Percentiles rank a stretch among this genome's conserved stretches.
These are phyloP conservation scores for Diaporthe helianthi DNA, from an alignment of 2,329 filamentous ascomycete species.

Conservation along the genomic window DNA sequence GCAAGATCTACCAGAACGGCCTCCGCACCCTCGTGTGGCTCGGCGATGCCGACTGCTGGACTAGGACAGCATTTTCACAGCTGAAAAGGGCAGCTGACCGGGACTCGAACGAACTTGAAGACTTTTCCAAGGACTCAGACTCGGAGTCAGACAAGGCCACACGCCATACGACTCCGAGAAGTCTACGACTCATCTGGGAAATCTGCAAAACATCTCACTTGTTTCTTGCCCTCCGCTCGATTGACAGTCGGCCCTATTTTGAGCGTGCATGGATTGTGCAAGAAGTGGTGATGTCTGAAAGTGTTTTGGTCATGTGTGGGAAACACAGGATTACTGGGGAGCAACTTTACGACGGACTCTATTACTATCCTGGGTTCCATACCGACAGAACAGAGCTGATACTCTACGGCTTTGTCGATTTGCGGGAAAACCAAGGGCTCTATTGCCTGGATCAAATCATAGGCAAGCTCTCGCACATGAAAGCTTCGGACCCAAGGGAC, in stretches of 20 bases:
- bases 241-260: not conserved
- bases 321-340: not conserved
- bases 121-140: too few relatives aligned
- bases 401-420: not conserved
- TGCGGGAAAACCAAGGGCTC: not conserved
- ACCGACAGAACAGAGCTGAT: not conserved
- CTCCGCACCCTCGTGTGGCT: not conserved
- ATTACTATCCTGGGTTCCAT: not conserved
- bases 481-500: not conserved
- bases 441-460: not conserved
- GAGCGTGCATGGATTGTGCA: not conserved
- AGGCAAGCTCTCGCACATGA: not conserved
- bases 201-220: rapidly evolving
- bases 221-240: not conserved
- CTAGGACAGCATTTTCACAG: not conserved
- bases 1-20: not conserved
- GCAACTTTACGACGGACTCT: not conserved
- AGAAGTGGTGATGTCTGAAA: not conserved
- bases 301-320: not conserved
- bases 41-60: not conserved
- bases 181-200: not conserved
- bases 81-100: too few relatives aligned
- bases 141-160: too few relatives aligned
- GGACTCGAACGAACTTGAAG: too few relatives aligned
- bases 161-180: not conserved